Percentiles rank a stretch among this genome's conserved stretches.
Conservation (phyloP, 768 basidiomycete species). For the Rhodotorula babjevae region DNA sequence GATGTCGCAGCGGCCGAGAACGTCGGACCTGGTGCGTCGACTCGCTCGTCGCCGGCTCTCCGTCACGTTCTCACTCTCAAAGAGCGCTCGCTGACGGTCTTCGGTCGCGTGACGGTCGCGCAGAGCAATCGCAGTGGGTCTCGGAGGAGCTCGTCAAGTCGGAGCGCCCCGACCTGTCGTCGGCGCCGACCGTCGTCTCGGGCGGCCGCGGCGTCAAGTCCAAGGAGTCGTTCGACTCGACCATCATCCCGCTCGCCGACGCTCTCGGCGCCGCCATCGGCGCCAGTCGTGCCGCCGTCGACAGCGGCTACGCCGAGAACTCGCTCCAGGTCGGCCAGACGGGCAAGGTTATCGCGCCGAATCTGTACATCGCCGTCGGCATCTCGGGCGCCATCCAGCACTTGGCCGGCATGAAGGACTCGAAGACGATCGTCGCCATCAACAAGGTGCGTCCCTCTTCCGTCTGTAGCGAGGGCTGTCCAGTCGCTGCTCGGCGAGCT, state of each 20-base stretch:
- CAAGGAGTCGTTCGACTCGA: constrained; percentile 80
- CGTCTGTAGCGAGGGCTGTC: no score
- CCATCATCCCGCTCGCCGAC: constrained; percentile 87
- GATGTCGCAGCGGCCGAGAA: constrained; percentile 54
- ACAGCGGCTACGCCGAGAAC: constrained; percentile 97
- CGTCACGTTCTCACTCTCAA: no score
- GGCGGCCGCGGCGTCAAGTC: constrained; percentile 93
- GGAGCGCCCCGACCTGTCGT: constrained; percentile 84
- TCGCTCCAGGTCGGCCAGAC: constrained; percentile 98
- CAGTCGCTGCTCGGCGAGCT: no score
- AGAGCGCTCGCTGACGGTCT: not conserved
- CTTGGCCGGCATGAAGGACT: constrained; percentile 98
- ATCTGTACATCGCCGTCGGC: constrained; percentile 90
- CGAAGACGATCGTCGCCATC: constrained; percentile 93
- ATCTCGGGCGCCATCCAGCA: constrained; percentile 99
- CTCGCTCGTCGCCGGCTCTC: not conserved
- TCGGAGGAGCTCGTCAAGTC: constrained; percentile 70
- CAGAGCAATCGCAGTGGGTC: constrained; percentile 48
- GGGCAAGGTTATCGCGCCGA: constrained; percentile 95
- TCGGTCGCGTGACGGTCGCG: not conserved
- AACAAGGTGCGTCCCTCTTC: constrained; percentile 81
- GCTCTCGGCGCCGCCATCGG: constrained; percentile 66
- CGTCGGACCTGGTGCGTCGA: constrained; percentile 38
- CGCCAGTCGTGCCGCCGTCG: constrained; percentile 74
- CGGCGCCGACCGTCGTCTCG: constrained; percentile 81